Evolutionary conservation across 2,329 filamentous ascomycete genomes (phyloP).

Genomic region (Teratosphaeriaceae sp.): DNA sequence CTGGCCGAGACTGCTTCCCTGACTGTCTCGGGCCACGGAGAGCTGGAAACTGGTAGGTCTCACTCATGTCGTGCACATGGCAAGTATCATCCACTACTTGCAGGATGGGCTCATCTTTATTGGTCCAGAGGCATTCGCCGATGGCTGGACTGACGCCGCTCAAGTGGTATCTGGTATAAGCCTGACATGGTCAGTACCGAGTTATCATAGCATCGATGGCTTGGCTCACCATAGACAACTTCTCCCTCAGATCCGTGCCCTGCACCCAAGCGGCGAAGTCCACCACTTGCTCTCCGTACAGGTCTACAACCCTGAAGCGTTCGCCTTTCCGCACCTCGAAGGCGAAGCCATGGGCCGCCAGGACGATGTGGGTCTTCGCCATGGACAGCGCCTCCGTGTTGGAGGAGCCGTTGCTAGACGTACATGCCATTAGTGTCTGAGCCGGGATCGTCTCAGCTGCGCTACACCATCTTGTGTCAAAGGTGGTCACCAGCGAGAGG

Average conservation of each 20-base stretch:
- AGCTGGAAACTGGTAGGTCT: too few relatives aligned
- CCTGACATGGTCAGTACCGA: conserved; percentile 9
- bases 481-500: too few relatives aligned
- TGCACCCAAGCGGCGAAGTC: conserved; percentile 34
- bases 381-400: background rate
- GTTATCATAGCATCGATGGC: too few relatives aligned
- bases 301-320: conserved; percentile 34
- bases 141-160: conserved; percentile 29
- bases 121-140: conserved; percentile 33
- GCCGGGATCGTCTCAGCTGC: too few relatives aligned
- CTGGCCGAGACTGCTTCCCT: too few relatives aligned
- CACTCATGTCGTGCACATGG: conserved; percentile 36
- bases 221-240: conserved; percentile 29
- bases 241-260: conserved; percentile 25
- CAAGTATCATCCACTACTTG: conserved; percentile 32
- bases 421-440: too few relatives aligned
- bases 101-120: conserved; percentile 31
- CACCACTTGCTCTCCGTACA: conserved; percentile 35
- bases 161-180: conserved; percentile 34
- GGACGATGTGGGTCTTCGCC: conserved; percentile 19
- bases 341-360: conserved; percentile 26
- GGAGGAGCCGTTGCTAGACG: too few relatives aligned
- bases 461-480: too few relatives aligned
- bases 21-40: too few relatives aligned
- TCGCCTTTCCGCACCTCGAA: conserved; percentile 30